A percentile compares a stretch with the other conserved stretches of the same genome.
Conservation (phyloP, 176 grass and related monocot species). For the Hsuehochloa calcarea region DNA sequence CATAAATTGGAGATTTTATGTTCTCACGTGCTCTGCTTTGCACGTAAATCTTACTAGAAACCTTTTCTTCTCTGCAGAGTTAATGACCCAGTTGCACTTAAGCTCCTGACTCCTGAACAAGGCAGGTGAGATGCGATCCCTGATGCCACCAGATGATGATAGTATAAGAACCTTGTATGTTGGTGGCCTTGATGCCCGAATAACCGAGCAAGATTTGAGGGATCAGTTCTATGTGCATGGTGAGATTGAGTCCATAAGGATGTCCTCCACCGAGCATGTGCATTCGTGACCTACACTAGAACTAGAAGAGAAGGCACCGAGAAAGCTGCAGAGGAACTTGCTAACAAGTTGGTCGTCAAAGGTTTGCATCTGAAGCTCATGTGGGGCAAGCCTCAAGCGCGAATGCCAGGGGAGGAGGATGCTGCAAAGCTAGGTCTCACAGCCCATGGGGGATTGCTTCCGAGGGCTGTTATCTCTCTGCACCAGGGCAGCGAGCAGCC, state of each 20-base stretch:
- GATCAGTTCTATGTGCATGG: conserved; percentile 43
- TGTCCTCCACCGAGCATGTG: conserved; percentile 35
- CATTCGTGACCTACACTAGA: conserved; percentile 49
- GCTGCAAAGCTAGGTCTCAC: conserved; percentile 25
- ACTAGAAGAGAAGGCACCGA: conserved; percentile 41
- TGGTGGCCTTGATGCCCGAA: conserved; percentile 42
- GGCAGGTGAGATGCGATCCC: conserved; percentile 50
- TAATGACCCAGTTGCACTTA: conserved; percentile 42
- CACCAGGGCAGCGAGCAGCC: conserved; percentile 37
- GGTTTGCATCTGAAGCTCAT: conserved; percentile 45
- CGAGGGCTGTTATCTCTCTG: conserved; percentile 40
- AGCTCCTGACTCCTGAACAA: conserved; percentile 46
- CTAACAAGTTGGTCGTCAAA: conserved; percentile 51
- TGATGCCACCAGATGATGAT: conserved; percentile 45
- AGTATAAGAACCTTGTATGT: conserved; percentile 48
- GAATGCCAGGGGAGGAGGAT: conserved; percentile 32
- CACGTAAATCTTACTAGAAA: not conserved
- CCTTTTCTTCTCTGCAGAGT: conserved; percentile 35
- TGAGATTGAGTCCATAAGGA: conserved; percentile 46
- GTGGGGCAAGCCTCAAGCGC: conserved; percentile 33
- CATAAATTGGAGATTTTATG: not conserved
- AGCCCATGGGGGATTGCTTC: conserved; percentile 39
- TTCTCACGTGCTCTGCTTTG: not conserved
- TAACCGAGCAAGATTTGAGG: conserved; percentile 42
- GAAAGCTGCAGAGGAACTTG: conserved; percentile 42